Conservation (phyloP, 208 protist species). For the Acanthamoeba healyi region DNA sequence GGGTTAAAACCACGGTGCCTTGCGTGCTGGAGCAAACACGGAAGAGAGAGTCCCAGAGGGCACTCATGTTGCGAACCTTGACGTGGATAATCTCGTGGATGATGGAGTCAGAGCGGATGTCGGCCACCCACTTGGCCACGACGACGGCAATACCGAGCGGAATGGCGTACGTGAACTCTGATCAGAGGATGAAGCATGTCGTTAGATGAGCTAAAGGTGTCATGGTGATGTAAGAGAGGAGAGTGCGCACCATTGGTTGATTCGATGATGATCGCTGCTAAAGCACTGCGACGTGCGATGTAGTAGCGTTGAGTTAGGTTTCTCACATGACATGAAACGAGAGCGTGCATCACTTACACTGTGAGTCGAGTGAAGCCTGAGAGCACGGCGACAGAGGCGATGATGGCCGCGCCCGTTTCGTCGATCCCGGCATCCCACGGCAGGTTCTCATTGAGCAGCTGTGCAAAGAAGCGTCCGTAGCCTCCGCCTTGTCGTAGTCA, state of each 20-base stretch:
- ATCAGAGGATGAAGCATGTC: not conserved
- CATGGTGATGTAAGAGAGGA: not conserved
- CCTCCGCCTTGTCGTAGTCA: not conserved
- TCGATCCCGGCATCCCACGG: constrained; percentile 35
- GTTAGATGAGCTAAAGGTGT: too few relatives aligned
- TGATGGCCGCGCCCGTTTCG: constrained; percentile 24
- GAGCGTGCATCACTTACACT: not conserved
- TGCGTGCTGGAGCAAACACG: not conserved
- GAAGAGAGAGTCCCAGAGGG: too few relatives aligned
- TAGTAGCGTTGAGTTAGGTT: not conserved
- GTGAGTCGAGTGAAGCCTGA: constrained; percentile 48
- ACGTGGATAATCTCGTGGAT: constrained; percentile 59
- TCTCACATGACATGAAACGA: too few relatives aligned
- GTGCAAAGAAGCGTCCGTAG: constrained; percentile 20
- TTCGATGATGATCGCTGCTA: constrained; percentile 64
- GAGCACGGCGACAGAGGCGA: constrained; percentile 21
- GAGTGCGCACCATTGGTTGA: constrained; percentile 6
- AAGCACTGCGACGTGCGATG: not conserved
- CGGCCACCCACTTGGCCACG: constrained; percentile 39
- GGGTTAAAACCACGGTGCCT: not conserved
- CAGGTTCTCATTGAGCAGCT: constrained; percentile 11
- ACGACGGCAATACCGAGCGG: constrained; percentile 45
- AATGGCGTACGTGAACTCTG: constrained; percentile 52
- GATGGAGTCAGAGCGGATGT: constrained; percentile 33
- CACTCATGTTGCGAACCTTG: not conserved